A percentile compares a stretch with the other conserved stretches of the same genome.
These are phyloP conservation scores for Paspalum notatum DNA, from an alignment of 176 grass and related monocot species.

Conservation along the genomic window DNA sequence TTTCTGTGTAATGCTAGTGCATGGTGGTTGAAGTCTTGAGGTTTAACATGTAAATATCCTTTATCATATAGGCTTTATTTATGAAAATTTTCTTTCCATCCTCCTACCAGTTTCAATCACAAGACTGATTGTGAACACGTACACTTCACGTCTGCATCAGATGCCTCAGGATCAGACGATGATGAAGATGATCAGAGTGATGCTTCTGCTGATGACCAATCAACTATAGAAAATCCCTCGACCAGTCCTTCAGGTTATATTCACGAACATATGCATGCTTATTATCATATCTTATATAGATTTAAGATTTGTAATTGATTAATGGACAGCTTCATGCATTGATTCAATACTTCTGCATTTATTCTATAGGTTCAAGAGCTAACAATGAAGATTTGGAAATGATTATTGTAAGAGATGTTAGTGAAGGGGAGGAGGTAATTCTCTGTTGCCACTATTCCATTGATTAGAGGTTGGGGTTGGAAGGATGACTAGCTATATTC, in stretches of 20 bases:
- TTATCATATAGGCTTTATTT: neutral
- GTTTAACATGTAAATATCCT: constrained; percentile 19
- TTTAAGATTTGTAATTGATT: neutral
- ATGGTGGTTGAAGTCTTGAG: neutral
- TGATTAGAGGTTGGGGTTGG: constrained; percentile 16
- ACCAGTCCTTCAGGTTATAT: constrained; percentile 62
- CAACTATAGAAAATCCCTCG: constrained; percentile 48
- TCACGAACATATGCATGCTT: constrained; percentile 1
- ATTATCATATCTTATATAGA: neutral
- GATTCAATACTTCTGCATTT: constrained; percentile 1
- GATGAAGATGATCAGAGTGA: constrained; percentile 50
- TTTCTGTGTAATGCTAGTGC: constrained; percentile 1
- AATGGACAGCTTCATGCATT: constrained; percentile 9
- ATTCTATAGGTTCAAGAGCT: constrained; percentile 39
- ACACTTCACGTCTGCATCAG: constrained; percentile 60
- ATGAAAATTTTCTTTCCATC: neutral
- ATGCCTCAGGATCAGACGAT: constrained; percentile 50
- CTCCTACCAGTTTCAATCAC: constrained; percentile 79
- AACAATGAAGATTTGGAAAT: constrained; percentile 75
- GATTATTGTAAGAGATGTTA: constrained; percentile 71
- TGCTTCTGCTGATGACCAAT: constrained; percentile 47
- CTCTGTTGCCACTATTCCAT: constrained; percentile 33
- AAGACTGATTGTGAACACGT: constrained; percentile 90
- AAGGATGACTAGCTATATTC: neutral
- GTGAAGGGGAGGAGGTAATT: constrained; percentile 78